These are phyloP conservation scores for Schoenoplectus tabernaemontani DNA, from an alignment of 202 grass and related monocot genomes.

Conservation along the genomic window DNA sequence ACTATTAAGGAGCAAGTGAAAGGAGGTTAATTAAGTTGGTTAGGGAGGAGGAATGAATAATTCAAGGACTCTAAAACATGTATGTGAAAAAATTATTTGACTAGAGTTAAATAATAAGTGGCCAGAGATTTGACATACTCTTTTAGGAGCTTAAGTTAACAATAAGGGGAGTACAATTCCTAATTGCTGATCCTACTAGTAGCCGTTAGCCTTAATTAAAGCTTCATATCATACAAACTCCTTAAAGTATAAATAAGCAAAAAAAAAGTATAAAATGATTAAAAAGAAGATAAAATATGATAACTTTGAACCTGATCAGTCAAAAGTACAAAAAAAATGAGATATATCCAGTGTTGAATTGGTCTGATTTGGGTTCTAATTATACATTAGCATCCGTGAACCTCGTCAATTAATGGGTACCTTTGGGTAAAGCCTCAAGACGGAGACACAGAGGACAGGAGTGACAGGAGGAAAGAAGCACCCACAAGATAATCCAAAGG, in stretches of 20 bases:
- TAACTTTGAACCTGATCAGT: not conserved
- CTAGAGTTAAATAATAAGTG: no score
- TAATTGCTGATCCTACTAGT: not conserved
- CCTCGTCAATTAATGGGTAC: no score
- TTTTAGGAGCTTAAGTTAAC: not conserved
- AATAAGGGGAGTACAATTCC: not conserved
- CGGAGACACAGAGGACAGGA: no score
- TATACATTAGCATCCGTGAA: not conserved
- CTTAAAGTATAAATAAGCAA: not conserved
- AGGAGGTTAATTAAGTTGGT: no score
- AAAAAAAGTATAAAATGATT: not conserved
- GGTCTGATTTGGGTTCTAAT: not conserved
- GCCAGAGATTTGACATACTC: not conserved
- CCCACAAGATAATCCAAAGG: no score
- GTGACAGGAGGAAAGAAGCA: no score
- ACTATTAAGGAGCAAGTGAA: no score
- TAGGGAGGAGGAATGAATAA: no score
- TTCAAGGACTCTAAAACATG: no score
- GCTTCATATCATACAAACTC: not conserved
- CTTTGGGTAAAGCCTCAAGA: no score
- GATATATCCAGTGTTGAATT: not conserved
- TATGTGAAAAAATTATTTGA: no score
- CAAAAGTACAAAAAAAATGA: not conserved
- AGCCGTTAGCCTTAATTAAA: not conserved
- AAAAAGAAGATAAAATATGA: not conserved